Evolutionary conservation across 805 yeast genomes (phyloP).

Genomic region (Millerozyma acaciae): DNA sequence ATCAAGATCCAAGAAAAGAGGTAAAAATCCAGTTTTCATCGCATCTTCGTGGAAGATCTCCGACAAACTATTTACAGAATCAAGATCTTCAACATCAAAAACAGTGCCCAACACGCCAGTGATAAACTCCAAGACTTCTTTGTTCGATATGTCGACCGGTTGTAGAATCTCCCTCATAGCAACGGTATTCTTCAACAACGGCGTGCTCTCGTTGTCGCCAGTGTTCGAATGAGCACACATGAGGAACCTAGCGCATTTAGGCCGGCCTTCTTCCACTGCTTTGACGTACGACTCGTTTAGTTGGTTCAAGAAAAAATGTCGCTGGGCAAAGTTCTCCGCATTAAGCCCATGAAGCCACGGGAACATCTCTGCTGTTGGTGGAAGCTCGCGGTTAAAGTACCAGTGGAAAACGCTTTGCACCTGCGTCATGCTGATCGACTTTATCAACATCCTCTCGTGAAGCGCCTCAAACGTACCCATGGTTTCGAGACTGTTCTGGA

Average conservation of each 20-base stretch:
- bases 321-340: constrained; percentile 51
- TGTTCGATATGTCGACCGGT: constrained; percentile 41
- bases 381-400: constrained; percentile 43
- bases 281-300: constrained; percentile 12
- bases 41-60: constrained; percentile 40
- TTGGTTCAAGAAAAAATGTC: constrained; percentile 39
- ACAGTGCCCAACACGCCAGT: constrained; percentile 16
- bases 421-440: constrained; percentile 12
- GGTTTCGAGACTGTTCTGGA: too few species aligned
- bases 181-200: constrained; percentile 50
- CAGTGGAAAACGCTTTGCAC: constrained; percentile 24
- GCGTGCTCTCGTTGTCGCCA: neutral
- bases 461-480: too few species aligned
- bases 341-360: constrained; percentile 91
- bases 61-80: constrained; percentile 11
- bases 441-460: constrained; percentile 15
- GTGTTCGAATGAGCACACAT: constrained; percentile 30
- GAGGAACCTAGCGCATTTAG: constrained; percentile 31
- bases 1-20: constrained; percentile 56
- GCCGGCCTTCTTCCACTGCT: constrained; percentile 14
- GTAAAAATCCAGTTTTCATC: constrained; percentile 40
- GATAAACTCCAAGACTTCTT: constrained; percentile 23
- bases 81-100: constrained; percentile 18
- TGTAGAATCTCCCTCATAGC: constrained; percentile 51
- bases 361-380: constrained; percentile 65